Percentiles rank a stretch among this genome's conserved stretches.
phyloP scores from a whole-genome alignment of 257 asterid genomes.

The Solanum sitiens region DNA sequence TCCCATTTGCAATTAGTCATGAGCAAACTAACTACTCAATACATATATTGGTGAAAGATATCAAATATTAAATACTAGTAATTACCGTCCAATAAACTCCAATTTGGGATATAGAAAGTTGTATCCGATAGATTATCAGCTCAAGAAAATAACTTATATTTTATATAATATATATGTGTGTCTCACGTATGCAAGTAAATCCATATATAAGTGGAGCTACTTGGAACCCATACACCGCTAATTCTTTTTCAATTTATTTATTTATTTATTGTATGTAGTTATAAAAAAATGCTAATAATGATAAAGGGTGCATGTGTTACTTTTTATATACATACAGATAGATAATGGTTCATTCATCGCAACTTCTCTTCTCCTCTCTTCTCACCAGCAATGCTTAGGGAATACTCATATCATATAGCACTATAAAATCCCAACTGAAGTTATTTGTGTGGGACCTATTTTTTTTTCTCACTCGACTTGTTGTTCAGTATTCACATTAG shows the following conservation, averaged over 20 bases:
- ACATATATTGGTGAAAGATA: neutral
- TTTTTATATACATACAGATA: constrained; percentile 7
- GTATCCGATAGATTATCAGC: too few relatives aligned
- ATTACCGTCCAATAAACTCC: neutral
- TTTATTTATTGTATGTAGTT: neutral
- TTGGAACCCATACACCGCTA: neutral
- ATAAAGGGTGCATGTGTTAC: constrained; percentile 10
- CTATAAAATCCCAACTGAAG: neutral
- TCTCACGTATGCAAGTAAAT: neutral
- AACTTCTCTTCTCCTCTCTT: neutral
- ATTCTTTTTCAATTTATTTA: neutral
- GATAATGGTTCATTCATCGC: constrained; percentile 18
- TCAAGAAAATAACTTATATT: neutral
- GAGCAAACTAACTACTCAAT: neutral
- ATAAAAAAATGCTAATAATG: neutral
- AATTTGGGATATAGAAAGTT: neutral
- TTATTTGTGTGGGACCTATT: neutral
- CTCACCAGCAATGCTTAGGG: constrained; percentile 30
- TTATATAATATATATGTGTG: neutral
- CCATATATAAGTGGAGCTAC: neutral
- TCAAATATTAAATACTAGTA: neutral
- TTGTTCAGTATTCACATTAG: neutral
- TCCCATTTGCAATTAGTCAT: neutral
- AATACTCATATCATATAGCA: constrained; percentile 18
- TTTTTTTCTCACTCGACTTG: neutral